These are phyloP conservation scores for Mycena olivaceomarginata DNA, from an alignment of 768 basidiomycete genomes.

Conservation along the genomic window DNA sequence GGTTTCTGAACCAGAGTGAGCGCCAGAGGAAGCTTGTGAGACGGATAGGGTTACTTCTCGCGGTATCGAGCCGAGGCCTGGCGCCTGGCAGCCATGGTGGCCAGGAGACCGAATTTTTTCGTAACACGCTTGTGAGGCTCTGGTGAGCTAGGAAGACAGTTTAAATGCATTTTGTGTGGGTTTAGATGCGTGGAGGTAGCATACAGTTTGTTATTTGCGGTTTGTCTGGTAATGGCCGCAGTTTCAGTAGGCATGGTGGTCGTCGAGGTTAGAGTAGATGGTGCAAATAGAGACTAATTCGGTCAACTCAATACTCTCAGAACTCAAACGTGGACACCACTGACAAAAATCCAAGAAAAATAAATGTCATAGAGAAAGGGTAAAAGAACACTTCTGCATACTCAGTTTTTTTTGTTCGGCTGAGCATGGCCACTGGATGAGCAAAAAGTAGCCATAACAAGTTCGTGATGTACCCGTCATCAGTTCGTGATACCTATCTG, in stretches of 20 bases:
- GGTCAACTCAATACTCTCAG: neutral
- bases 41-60: neutral
- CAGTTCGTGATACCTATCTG: neutral
- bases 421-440: neutral
- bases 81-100: neutral
- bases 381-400: neutral
- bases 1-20: conserved; percentile 1
- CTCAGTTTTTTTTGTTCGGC: neutral
- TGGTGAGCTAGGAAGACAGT: neutral
- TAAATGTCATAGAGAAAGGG: neutral
- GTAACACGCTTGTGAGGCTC: neutral
- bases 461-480: neutral
- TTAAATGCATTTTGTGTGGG: neutral
- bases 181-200: neutral
- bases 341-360: neutral
- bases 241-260: neutral
- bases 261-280: neutral
- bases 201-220: neutral
- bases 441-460: neutral
- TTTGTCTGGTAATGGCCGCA: neutral
- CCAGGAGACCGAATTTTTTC: neutral
- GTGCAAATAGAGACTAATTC: neutral
- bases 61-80: neutral
- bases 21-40: neutral
- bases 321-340: neutral